A percentile compares a stretch with the other conserved stretches of the same genome.
Conservation (phyloP, 805 yeast species). For the Cyberlindnera amylophila region DNA sequence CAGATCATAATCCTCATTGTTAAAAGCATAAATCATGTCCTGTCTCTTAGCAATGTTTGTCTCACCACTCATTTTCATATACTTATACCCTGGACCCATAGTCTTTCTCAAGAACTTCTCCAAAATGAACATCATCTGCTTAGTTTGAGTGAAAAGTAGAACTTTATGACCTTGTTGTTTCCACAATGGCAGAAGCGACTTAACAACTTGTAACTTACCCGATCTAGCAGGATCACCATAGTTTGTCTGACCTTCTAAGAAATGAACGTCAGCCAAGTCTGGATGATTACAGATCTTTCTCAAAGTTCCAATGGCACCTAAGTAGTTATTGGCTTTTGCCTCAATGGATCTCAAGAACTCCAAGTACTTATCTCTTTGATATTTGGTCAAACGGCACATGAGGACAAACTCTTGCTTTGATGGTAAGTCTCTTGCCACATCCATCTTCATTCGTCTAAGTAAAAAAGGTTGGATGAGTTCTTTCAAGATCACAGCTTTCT, state of each 20-base stretch:
- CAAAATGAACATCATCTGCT: slow-evolving; percentile 88
- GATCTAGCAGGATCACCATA: slow-evolving; percentile 62
- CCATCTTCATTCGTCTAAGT: slow-evolving; percentile 81
- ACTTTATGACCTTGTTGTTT: slow-evolving; percentile 70
- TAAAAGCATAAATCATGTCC: slow-evolving; percentile 74
- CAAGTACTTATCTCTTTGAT: slow-evolving; percentile 71
- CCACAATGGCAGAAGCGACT: slow-evolving; percentile 75
- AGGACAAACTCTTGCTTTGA: slow-evolving; percentile 90
- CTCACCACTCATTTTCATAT: slow-evolving; percentile 90
- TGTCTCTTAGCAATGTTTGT: slow-evolving; percentile 80
- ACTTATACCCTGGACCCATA: slow-evolving; percentile 38
- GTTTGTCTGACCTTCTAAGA: slow-evolving; percentile 26
- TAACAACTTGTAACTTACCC: slow-evolving; percentile 89
- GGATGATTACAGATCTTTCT: slow-evolving; percentile 97
- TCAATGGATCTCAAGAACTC: slow-evolving; percentile 77
- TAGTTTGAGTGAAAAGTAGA: slow-evolving; percentile 84
- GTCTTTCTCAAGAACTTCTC: slow-evolving; percentile 56
- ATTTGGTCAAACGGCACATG: slow-evolving; percentile 79
- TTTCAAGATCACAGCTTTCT: slow-evolving; percentile 87
- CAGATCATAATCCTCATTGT: slow-evolving; percentile 54
- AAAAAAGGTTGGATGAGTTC: slow-evolving; percentile 89
- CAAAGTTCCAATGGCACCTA: slow-evolving; percentile 85
- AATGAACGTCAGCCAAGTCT: slow-evolving; percentile 58
- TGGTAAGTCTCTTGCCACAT: slow-evolving; percentile 93
- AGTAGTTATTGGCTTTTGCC: slow-evolving; percentile 67